A percentile compares a stretch with the other conserved stretches of the same genome.
Evolutionary conservation across 768 basidiomycete genomes (phyloP).

Genomic region (Pleurotus djamor): DNA sequence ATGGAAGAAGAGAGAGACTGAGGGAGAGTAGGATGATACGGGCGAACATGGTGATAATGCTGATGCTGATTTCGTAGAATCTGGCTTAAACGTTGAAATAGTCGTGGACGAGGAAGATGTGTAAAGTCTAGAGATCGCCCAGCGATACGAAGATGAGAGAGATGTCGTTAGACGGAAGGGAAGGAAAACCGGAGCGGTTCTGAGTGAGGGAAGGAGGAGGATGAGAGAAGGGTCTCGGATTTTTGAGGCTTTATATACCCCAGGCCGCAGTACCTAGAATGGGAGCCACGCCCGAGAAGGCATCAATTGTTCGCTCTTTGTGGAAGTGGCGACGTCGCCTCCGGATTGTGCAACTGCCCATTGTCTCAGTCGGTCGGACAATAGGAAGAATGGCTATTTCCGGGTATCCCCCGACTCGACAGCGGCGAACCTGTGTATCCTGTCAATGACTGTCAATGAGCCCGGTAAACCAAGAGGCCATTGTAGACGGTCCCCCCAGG

Average conservation of each 20-base stretch:
- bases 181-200: background rate
- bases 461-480: too few species aligned
- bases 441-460: background rate
- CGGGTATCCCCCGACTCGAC: background rate
- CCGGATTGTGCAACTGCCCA: background rate
- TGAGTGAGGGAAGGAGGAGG: background rate
- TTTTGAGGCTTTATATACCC: background rate
- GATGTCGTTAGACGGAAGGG: background rate
- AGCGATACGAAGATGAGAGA: conserved; percentile 1
- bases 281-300: background rate
- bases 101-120: too few species aligned
- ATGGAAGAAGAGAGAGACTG: background rate
- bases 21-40: background rate
- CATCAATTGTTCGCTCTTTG: background rate
- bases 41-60: background rate
- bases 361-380: background rate
- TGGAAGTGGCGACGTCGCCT: background rate
- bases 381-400: background rate
- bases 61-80: too few species aligned
- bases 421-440: background rate
- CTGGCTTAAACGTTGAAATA: too few species aligned
- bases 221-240: background rate
- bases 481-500: too few species aligned
- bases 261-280: background rate
- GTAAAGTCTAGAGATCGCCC: background rate